These are phyloP conservation scores for Pythium aphanidermatum DNA, from an alignment of 352 stramenopile genomes.

Conservation along the genomic window DNA sequence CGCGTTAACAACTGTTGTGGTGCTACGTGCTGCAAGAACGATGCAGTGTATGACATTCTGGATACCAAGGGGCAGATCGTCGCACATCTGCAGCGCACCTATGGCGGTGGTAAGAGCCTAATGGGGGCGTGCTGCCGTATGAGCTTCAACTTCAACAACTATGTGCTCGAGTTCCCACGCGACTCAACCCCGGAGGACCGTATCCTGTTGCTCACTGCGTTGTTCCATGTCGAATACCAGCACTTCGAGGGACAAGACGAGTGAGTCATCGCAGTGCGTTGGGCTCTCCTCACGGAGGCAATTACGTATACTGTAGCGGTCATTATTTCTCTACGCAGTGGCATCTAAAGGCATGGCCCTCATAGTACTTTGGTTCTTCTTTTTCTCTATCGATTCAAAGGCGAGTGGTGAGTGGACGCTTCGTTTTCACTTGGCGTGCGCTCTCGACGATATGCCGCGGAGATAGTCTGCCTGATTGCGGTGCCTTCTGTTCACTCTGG, in stretches of 20 bases:
- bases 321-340: too few relatives aligned
- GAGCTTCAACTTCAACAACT: constrained; percentile 43
- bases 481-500: neutral
- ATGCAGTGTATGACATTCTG: constrained; percentile 63
- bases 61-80: constrained; percentile 42
- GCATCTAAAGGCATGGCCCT: too few relatives aligned
- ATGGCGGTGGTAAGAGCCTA: constrained; percentile 18
- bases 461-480: neutral
- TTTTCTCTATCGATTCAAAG: too few relatives aligned
- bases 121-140: constrained; percentile 32
- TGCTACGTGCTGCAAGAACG: constrained; percentile 53
- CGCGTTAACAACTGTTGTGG: constrained; percentile 67
- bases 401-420: too few relatives aligned
- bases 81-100: constrained; percentile 53
- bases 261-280: too few relatives aligned
- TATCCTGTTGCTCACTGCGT: constrained; percentile 43
- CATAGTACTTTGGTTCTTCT: too few relatives aligned
- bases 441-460: too few relatives aligned
- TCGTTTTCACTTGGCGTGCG: neutral
- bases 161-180: constrained; percentile 51
- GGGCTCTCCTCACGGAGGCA: too few relatives aligned
- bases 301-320: too few relatives aligned
- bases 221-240: constrained; percentile 60
- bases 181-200: constrained; percentile 48
- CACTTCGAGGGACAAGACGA: constrained; percentile 36